Base-by-base conservation (phyloP, 2,329 filamentous ascomycete species). In the Alternaria angustiovoidea region DNA sequence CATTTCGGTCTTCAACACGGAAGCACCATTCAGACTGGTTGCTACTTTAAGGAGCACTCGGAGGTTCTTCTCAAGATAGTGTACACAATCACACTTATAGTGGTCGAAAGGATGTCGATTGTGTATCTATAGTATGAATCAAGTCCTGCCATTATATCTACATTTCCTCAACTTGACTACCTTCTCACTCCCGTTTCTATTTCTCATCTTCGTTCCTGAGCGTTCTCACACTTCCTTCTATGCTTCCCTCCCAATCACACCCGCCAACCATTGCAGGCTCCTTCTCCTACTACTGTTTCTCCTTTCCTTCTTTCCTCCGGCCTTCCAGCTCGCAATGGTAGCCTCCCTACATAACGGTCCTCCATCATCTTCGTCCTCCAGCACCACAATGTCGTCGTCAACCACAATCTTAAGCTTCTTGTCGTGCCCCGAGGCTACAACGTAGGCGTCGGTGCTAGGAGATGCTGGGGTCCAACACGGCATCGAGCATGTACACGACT, bases 271-370 rank as follows among this genome's bases (percentile, higher is more conserved):
- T 20, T 59, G 55, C 20, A 66, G 49, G 49, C 57, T 69, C 53
- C 43, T 63, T 2, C 49, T 65, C 53, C 64, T 61, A 5, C 20
- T 41, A 3, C 18, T 41, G 12, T 12, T 62, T 11, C 36, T 61
- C 53, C 62, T 62, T 47, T 53, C 49, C 59, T 48, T 28, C 57
- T 12, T 11, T 16, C 20, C 16, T 41, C 24, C 42, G 7, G 30
- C 46, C 52, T 69, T 71, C 70, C 67, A 70, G 30, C 32, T 59
- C 34, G 61, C 67, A 43, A 74, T 68, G 16, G 58, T 64, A 8
- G 58, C 61, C 51, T 74, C 70, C 39, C 71, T 58, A 46, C 67
- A 69, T 3, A 73, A 14, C 4, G 73, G 65, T 7, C 59, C 65
- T 2, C 70, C 71, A 39, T 73, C 69, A 39, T 60, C 58, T 5